Conservation (phyloP, 306 rosid genomes). For the Quillaja saponaria region DNA sequence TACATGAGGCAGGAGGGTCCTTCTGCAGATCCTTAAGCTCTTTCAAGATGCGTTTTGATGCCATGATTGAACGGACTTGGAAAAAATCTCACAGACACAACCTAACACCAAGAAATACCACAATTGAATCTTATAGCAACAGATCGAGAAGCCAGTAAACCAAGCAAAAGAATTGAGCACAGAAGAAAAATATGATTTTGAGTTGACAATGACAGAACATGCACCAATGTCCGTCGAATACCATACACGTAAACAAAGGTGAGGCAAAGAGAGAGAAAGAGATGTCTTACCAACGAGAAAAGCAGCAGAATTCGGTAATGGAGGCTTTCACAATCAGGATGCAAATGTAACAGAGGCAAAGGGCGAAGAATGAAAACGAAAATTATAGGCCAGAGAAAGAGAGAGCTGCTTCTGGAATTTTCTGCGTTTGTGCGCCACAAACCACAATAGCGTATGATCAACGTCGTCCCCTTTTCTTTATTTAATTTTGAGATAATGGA, state of each 20-base stretch:
- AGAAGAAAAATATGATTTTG: background rate
- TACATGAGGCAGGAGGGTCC: constrained; percentile 85
- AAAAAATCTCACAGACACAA: constrained; percentile 6
- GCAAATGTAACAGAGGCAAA: background rate
- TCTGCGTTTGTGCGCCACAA: constrained; percentile 28
- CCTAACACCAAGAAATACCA: constrained; percentile 1
- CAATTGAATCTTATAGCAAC: constrained; percentile 7
- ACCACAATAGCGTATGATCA: constrained; percentile 40
- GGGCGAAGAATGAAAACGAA: constrained; percentile 2
- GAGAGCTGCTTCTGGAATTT: constrained; percentile 45
- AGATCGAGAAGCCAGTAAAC: constrained; percentile 35
- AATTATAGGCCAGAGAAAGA: constrained; percentile 12
- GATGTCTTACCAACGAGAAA: constrained; percentile 1
- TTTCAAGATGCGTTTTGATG: constrained; percentile 82
- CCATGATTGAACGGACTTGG: constrained; percentile 42
- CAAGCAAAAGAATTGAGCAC: background rate
- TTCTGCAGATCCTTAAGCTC: constrained; percentile 94
- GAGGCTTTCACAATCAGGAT: background rate
- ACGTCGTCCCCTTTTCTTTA: constrained; percentile 23
- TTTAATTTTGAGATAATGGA: background rate
- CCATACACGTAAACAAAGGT: background rate
- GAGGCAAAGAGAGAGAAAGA: background rate
- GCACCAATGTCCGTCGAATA: background rate
- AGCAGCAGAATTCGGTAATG: background rate
- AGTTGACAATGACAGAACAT: background rate